phyloP scores from a whole-genome alignment of 805 yeast species.

The Nakazawaea holstii region DNA sequence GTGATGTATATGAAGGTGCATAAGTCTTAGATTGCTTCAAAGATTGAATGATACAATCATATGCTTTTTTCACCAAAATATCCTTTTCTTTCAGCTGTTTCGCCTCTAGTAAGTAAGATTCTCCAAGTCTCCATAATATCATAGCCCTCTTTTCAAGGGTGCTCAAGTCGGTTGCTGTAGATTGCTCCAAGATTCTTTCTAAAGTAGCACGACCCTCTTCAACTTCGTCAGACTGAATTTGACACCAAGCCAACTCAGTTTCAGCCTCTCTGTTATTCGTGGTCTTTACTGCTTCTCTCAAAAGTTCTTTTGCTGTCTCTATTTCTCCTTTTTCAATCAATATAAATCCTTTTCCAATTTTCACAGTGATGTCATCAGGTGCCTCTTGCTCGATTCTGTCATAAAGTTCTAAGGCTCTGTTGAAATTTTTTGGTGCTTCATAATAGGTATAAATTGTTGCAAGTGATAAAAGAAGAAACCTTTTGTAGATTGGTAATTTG shows the following conservation, averaged over 20 bases:
- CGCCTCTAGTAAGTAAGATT: conserved; percentile 42
- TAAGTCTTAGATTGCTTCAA: conserved; percentile 57
- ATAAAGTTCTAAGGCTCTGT: conserved; percentile 67
- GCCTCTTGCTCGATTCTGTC: conserved; percentile 46
- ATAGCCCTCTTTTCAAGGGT: conserved; percentile 54
- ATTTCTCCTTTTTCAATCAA: conserved; percentile 59
- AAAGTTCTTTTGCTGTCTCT: conserved; percentile 45
- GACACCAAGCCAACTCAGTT: conserved; percentile 76
- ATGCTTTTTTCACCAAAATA: conserved; percentile 40
- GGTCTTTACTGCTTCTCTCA: conserved; percentile 43
- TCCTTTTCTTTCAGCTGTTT: conserved; percentile 17
- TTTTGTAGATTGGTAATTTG: conserved; percentile 44
- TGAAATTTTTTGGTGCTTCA: conserved; percentile 87
- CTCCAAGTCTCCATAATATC: conserved; percentile 70
- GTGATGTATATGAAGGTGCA: conserved; percentile 77
- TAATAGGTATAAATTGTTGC: conserved; percentile 77
- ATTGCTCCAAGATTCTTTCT: conserved; percentile 32
- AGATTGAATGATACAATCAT: conserved; percentile 52
- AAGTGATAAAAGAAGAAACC: conserved; percentile 55
- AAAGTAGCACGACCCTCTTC: conserved; percentile 48
- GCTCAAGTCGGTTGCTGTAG: conserved; percentile 46
- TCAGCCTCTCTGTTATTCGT: conserved; percentile 52
- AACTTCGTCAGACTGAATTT: conserved; percentile 46
- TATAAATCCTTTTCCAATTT: conserved; percentile 79
- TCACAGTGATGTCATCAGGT: conserved; percentile 49